Evolutionary conservation across 257 asterid species (phyloP).

Genomic region (Solanum boliviense): DNA sequence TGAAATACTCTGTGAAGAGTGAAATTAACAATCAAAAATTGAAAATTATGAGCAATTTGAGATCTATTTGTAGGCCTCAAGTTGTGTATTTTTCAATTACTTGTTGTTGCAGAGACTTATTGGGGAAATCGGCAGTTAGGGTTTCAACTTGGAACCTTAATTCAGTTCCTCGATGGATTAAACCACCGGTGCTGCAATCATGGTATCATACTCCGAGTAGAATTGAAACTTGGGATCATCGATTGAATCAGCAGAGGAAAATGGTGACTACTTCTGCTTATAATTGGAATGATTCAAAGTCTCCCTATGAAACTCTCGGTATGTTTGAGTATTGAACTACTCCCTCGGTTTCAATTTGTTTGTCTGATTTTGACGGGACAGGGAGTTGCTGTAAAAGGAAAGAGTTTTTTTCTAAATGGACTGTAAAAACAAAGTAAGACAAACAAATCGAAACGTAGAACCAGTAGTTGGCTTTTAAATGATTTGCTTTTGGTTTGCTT

Average conservation of each 20-base stretch:
- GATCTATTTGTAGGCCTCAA: conserved; percentile 63
- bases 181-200: conserved; percentile 17
- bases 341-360: neutral
- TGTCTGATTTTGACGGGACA: neutral
- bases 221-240: conserved; percentile 3
- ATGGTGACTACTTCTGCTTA: conserved; percentile 69
- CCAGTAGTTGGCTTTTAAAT: neutral
- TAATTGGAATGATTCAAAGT: conserved; percentile 69
- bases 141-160: conserved; percentile 27
- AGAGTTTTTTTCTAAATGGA: too few relatives aligned
- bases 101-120: conserved; percentile 23
- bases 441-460: neutral
- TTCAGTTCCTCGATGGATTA: conserved; percentile 1
- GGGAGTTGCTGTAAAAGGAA: neutral
- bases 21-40: neutral
- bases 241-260: conserved; percentile 63
- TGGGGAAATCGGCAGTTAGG: conserved; percentile 38
- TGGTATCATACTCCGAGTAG: conserved; percentile 8
- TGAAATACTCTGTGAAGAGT: neutral
- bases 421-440: neutral
- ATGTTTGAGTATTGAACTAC: neutral
- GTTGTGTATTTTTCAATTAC: conserved; percentile 46
- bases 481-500: neutral
- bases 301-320: conserved; percentile 90
- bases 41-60: conserved; percentile 51